Conservation (phyloP, 1,284 basidiomycete genomes). For the Tilletia indica region DNA sequence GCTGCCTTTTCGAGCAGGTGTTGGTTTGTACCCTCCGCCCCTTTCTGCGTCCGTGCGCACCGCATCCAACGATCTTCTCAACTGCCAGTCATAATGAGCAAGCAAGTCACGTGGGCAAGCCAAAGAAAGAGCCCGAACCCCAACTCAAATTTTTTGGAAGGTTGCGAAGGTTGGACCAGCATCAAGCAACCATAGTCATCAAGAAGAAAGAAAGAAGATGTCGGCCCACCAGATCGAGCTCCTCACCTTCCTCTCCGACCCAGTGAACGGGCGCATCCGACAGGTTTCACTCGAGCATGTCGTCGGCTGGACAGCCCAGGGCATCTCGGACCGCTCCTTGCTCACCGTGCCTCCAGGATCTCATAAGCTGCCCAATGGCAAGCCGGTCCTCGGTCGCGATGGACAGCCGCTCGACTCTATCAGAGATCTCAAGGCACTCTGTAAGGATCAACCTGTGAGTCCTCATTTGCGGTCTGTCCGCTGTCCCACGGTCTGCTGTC, state of each 20-base stretch:
- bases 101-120: too few species aligned
- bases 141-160: too few species aligned
- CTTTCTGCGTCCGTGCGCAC: too few species aligned
- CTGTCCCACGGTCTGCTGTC: neutral
- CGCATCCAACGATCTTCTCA: too few species aligned
- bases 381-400: slow-evolving; percentile 37
- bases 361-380: slow-evolving; percentile 41
- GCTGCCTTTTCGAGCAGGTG: too few species aligned
- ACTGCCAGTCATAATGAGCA: too few species aligned
- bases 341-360: slow-evolving; percentile 32
- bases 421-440: slow-evolving; percentile 74
- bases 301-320: slow-evolving; percentile 57
- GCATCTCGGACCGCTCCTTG: slow-evolving; percentile 39
- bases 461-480: neutral
- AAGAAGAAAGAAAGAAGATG: neutral
- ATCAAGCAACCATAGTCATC: neutral
- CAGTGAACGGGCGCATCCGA: slow-evolving; percentile 77
- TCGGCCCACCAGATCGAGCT: slow-evolving; percentile 62
- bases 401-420: slow-evolving; percentile 50
- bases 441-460: slow-evolving; percentile 68
- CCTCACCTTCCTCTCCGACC: slow-evolving; percentile 78
- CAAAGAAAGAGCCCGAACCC: too few species aligned
- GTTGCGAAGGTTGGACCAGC: too few species aligned
- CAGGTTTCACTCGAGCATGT: slow-evolving; percentile 82
- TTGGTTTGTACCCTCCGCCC: too few species aligned